Evolutionary conservation across 106 monocot species (phyloP), one percentile per base, ranked within the genome.

Genomic region (Iris macrosiphon): DNA sequence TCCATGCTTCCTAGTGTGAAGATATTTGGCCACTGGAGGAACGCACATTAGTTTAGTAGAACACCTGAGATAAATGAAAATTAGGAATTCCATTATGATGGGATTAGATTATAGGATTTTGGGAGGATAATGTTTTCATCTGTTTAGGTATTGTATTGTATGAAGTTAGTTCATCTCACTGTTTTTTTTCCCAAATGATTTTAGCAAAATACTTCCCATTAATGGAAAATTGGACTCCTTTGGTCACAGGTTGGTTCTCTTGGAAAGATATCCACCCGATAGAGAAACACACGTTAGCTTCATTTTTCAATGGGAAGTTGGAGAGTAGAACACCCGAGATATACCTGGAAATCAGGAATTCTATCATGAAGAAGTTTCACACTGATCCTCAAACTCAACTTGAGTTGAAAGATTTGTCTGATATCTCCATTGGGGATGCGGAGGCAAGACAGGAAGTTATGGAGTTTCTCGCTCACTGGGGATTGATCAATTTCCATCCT

Each of bases 401-500:
- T 57, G 85, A 82, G 50, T 24, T 55, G 13, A 85, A 86, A 65
- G 70, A 82, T 69, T 61, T 89, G 12, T 53, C 58, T 15, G 89
- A 86, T 24, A 33, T 83, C 2, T 58, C 74, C 57, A 57, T 37
- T 20, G 85, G 85, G 0, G 89, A 96, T 55, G 17, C 46, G 32
- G 74, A 74, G 46, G 75, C 72, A 7, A 82, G 73, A 55, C 75
- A 77, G 69, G 89, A 96, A 66, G 72, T 86, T 13, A 64, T 89
- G 68, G 89, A 89, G 38, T 89, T 89, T 58, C 59, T 96, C 60
- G 95, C 89, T 49, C 70, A 83, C 44, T 96, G 95, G 95, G 95
- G 95, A 22, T 77, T 96, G 74, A 96, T 89, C 21, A 96, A 96
- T 76, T 96, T 89, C 66, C 95, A 96, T 48, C 95, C 95, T 46